Evolutionary conservation across 2,329 filamentous ascomycete species (phyloP), one percentile per base, ranked within the genome.

Genomic region (Chaetomium sp.): DNA sequence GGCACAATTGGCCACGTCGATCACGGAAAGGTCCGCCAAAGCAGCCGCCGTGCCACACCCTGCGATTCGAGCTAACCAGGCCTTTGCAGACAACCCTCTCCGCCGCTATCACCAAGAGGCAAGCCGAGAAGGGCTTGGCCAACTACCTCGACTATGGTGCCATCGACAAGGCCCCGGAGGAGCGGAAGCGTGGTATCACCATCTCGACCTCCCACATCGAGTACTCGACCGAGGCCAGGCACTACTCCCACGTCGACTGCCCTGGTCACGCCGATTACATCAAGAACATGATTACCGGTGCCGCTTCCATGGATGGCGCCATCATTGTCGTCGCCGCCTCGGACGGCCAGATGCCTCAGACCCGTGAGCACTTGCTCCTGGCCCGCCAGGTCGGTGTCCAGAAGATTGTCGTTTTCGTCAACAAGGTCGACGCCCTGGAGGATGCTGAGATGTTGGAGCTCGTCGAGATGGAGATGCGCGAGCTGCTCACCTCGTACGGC

Each of bases 241-340:
- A 99, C 85, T 99, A 99, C 83, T 95, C 95, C 75, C 95, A 99
- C 87, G 95, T 99, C 84, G 95, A 99, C 87, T 99, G 95, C 82
- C 95, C 95, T 65, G 95, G 95, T 82, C 95, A 99, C 90, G 95
- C 95, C 81, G 95, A 99, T 92, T 99, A 99, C 86, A 98, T 99
- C 85, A 99, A 99, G 88, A 99, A 99, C 90, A 99, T 99, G 95
- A 99, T 99, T 80, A 99, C 95, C 72, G 95, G 95, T 88, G 93
- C 95, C 69, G 94, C 96, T 75, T 96, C 93, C 85, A 99, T 99
- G 95, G 95, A 99, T 75, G 95, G 95, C 75, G 94, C 95, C 75
- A 94, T 99, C 78, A 97, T 99, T 75, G 95, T 99, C 72, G 96
- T 99, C 74, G 96, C 96, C 73, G 95, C 95, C 72, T 97, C 93